Evolutionary conservation across 2,329 filamentous ascomycete species (phyloP).

Genomic region (Cercospora sp.): DNA sequence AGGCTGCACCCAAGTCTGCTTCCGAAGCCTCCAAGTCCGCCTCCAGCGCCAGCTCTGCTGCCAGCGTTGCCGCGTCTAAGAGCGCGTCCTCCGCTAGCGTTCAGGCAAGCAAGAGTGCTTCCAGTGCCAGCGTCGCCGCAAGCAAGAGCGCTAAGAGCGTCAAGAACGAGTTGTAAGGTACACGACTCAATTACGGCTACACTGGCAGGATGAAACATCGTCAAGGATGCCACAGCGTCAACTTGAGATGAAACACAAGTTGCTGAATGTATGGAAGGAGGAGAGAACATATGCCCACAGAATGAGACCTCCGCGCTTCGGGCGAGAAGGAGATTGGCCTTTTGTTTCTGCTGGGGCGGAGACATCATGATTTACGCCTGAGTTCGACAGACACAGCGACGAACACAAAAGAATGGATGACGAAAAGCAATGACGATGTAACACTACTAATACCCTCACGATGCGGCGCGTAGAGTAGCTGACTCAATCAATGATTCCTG

Average conservation of each 20-base stretch:
- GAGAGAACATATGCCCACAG: background rate
- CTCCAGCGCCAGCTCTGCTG: constrained; percentile 37
- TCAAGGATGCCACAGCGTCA: background rate
- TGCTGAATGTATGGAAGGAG: background rate
- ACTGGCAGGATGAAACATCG: background rate
- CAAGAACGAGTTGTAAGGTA: constrained; percentile 25
- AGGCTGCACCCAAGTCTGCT: constrained; percentile 32
- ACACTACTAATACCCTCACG: constrained; percentile 25
- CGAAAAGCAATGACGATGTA: constrained; percentile 27
- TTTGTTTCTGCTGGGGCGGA: constrained; percentile 22
- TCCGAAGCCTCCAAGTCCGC: constrained; percentile 32
- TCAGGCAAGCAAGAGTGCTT: constrained; percentile 34
- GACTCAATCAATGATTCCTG: constrained; percentile 12
- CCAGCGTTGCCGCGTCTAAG: constrained; percentile 37
- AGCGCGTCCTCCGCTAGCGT: constrained; percentile 31
- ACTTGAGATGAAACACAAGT: background rate
- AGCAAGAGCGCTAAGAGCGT: constrained; percentile 32
- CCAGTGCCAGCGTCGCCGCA: constrained; percentile 37
- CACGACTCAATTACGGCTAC: background rate
- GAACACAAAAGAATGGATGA: constrained; percentile 22
- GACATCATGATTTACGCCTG: constrained; percentile 36
- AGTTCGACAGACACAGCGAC: constrained; percentile 17
- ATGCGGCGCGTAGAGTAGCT: constrained; percentile 19
- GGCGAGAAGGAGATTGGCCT: constrained; percentile 2
- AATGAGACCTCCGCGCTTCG: background rate